Evolutionary conservation across 768 basidiomycete species (phyloP), one percentile per base, ranked within the genome.

Genomic region (Pleurotus ostreatus): DNA sequence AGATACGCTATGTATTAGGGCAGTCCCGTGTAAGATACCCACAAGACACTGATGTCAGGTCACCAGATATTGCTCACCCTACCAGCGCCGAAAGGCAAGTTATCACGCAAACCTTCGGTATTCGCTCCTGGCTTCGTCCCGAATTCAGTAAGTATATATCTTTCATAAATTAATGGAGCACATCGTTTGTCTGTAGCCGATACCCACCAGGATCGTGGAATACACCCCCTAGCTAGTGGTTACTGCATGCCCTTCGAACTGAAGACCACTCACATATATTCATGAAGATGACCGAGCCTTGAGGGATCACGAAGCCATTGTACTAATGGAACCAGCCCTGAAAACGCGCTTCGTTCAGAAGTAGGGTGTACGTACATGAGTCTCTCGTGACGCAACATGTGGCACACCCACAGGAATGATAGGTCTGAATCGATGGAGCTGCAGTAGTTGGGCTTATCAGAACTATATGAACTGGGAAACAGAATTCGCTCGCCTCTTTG

Each of bases 81-180:
- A 11, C 61, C 63, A 34, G 46, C 43, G 26, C 63, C 63, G 41
- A 62, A 64, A 9, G 44, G n/a, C 1, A 64, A 41, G 30, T 26
- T 59, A 41, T 55, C 40, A n/a, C 62, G 26, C 15, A 57, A 62
- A 40, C 59, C 59, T 25, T 30, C n/a, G n/a, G 16, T 51, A 48
- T 62, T 57, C 4, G 55, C 51, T 5, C 51, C 62, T 7, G 55
- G 34, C 20, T 56, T 62, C 1, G 61, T 64, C 4, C 63, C 62
- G 37, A 46, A 56, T 39, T 58, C 57, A 20, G 57, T 55, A 13
- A 43, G 43, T 2, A 65, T 41, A 37, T 55, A 63, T n/a, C 60
- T 34, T n/a, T 61, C 57, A 13, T 11, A 43, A 12, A 2, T 23
- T 23, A 4, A 23, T 15, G 9, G n/a, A 13, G 5, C 12, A 43